phyloP scores from a whole-genome alignment of 106 monocot genomes.

The Acorus gramineus region DNA sequence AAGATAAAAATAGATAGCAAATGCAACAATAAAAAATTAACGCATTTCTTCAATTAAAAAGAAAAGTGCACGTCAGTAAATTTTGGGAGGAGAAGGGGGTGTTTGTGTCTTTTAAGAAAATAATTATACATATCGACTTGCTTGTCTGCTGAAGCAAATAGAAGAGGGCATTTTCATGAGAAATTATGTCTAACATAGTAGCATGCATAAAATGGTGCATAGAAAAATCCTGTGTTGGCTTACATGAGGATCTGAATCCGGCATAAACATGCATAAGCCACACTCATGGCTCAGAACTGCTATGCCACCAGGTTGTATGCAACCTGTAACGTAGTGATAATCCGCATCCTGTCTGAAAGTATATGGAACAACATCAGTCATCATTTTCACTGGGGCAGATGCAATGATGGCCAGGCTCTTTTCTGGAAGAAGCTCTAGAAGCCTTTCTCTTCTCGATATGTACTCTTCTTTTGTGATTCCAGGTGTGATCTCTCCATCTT shows the following conservation, averaged over 20 bases:
- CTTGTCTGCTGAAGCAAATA: no score
- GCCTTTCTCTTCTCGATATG: slow-evolving; percentile 49
- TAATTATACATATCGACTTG: no score
- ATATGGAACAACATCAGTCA: slow-evolving; percentile 98
- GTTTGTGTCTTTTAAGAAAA: no score
- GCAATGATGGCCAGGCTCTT: slow-evolving; percentile 81
- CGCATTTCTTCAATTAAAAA: not conserved
- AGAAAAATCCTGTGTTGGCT: not conserved
- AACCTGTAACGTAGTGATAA: slow-evolving; percentile 82
- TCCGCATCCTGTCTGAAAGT: slow-evolving; percentile 92
- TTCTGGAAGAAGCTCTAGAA: slow-evolving; percentile 75
- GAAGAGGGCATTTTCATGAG: no score
- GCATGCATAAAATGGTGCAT: not conserved
- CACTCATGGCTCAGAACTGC: slow-evolving; percentile 57
- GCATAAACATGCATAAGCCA: slow-evolving; percentile 97
- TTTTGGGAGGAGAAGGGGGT: no score
- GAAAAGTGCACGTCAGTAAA: not conserved
- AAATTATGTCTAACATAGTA: no score
- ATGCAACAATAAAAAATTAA: not conserved
- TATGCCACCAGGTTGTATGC: slow-evolving; percentile 83
- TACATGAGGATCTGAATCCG: slow-evolving; percentile 74
- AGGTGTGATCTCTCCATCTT: slow-evolving; percentile 64
- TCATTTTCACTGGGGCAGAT: slow-evolving; percentile 88
- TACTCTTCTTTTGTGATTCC: slow-evolving; percentile 68
- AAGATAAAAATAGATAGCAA: no score